phyloP scores from a whole-genome alignment of 345 rosid genomes.

The Corchorus capsularis region DNA sequence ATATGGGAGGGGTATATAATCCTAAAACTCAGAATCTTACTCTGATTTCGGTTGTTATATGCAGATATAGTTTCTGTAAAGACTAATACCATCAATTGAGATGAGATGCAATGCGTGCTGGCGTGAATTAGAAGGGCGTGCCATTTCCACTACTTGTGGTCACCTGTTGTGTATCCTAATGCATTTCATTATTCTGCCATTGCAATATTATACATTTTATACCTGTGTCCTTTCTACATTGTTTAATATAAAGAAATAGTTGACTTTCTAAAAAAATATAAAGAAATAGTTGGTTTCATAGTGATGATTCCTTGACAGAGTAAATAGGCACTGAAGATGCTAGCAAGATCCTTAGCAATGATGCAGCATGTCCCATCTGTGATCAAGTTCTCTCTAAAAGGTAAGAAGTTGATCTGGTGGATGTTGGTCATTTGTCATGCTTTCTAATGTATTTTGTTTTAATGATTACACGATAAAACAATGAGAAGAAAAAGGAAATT shows the following conservation, averaged over 20 bases:
- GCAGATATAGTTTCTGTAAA: slow-evolving; percentile 22
- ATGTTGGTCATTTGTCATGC: slow-evolving; percentile 12
- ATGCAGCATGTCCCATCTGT: slow-evolving; percentile 91
- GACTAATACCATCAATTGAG: slow-evolving; percentile 34
- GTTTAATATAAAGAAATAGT: slow-evolving; percentile 8
- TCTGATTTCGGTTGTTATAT: slow-evolving; percentile 16
- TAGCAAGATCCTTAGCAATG: slow-evolving; percentile 78
- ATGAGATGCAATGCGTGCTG: slow-evolving; percentile 99
- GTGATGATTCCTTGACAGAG: slow-evolving; percentile 43
- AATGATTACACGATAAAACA: not conserved
- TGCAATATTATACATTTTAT: not conserved
- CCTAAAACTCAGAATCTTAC: not conserved
- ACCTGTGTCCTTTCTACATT: slow-evolving; percentile 9
- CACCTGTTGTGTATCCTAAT: slow-evolving; percentile 83
- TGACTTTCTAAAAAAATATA: too few relatives aligned
- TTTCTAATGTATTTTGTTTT: not conserved
- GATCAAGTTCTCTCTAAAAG: slow-evolving; percentile 98
- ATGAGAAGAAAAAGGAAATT: not conserved
- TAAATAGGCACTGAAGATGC: slow-evolving; percentile 90
- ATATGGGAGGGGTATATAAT: not conserved
- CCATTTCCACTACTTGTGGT: slow-evolving; percentile 87
- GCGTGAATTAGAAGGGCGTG: slow-evolving; percentile 94
- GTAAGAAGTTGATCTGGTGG: slow-evolving; percentile 28
- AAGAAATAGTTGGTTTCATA: slow-evolving; percentile 13
- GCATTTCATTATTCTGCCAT: slow-evolving; percentile 10